Conservation (phyloP, 805 yeast genomes). For the Cyberlindnera xishuangbannaensis region DNA sequence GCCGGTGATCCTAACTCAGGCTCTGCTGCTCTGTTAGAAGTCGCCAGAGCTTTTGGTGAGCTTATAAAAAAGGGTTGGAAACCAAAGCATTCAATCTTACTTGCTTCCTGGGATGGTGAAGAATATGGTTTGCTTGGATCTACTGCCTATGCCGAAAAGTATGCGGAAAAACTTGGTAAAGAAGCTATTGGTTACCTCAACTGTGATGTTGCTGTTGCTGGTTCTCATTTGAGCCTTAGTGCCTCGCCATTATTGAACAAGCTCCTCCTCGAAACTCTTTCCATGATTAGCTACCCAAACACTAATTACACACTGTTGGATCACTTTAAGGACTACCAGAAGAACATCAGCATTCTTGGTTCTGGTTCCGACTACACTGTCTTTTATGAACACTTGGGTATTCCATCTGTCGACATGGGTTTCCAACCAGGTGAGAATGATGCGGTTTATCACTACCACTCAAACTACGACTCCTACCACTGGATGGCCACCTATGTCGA, state of each 20-base stretch:
- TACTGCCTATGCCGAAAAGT: conserved; percentile 70
- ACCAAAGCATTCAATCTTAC: conserved; percentile 56
- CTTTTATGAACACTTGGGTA: conserved; percentile 53
- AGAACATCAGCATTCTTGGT: conserved; percentile 42
- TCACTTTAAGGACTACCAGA: conserved; percentile 26
- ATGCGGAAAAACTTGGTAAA: conserved; percentile 39
- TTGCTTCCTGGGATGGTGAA: conserved; percentile 84
- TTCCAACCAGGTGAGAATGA: conserved; percentile 41
- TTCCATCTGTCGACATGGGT: conserved; percentile 56
- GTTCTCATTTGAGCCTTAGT: conserved; percentile 41
- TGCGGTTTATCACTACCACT: conserved; percentile 69
- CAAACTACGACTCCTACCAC: conserved; percentile 63
- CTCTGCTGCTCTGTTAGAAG: conserved; percentile 56
- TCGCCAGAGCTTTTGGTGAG: conserved; percentile 53
- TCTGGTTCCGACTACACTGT: conserved; percentile 69
- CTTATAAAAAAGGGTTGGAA: conserved; percentile 53
- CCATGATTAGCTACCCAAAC: conserved; percentile 41
- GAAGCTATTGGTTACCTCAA: conserved; percentile 64
- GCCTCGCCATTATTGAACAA: conserved; percentile 56
- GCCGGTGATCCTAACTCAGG: conserved; percentile 81
- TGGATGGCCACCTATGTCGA: conserved; percentile 68
- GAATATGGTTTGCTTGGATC: conserved; percentile 72
- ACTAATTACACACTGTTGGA: conserved; percentile 21
- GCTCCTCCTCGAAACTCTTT: conserved; percentile 40
- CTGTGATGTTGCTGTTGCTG: conserved; percentile 59